phyloP scores from a whole-genome alignment of 768 basidiomycete genomes.

The Astraeus odoratus region DNA sequence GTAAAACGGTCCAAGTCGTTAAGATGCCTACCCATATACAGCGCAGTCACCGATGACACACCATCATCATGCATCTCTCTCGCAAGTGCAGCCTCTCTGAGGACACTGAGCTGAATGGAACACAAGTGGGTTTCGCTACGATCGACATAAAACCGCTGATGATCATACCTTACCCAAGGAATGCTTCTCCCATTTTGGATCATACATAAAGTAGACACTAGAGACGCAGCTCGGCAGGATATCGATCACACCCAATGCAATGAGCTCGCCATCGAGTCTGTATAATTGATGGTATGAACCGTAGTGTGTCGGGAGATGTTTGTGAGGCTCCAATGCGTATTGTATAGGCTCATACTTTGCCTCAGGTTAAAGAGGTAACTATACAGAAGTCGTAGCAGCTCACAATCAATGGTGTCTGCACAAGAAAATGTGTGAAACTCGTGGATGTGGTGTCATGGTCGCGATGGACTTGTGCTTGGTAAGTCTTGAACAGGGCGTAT shows the following conservation, averaged over 20 bases:
- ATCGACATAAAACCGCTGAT: not conserved
- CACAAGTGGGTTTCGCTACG: too few relatives aligned
- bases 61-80: conserved; percentile 72
- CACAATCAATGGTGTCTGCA: conserved; percentile 70
- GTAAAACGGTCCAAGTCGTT: not conserved
- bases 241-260: conserved; percentile 86
- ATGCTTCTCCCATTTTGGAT: conserved; percentile 57
- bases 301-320: conserved; percentile 65
- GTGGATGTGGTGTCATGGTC: conserved; percentile 46
- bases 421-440: conserved; percentile 70
- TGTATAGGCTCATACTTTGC: conserved; percentile 55
- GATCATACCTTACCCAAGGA: conserved; percentile 70
- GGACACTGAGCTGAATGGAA: conserved; percentile 82
- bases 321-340: conserved; percentile 42
- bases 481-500: conserved; percentile 66
- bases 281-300: conserved; percentile 95
- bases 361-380: conserved; percentile 1
- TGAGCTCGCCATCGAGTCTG: conserved; percentile 68
- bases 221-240: conserved; percentile 84
- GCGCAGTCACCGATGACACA: conserved; percentile 47
- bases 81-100: conserved; percentile 73
- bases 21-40: conserved; percentile 76
- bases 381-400: conserved; percentile 13
- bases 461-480: conserved; percentile 74
- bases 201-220: conserved; percentile 86